Percentiles rank a stretch among this genome's conserved stretches.
phyloP scores from a whole-genome alignment of 2,329 filamentous ascomycete species.

The Thermomyces lanuginosus region DNA sequence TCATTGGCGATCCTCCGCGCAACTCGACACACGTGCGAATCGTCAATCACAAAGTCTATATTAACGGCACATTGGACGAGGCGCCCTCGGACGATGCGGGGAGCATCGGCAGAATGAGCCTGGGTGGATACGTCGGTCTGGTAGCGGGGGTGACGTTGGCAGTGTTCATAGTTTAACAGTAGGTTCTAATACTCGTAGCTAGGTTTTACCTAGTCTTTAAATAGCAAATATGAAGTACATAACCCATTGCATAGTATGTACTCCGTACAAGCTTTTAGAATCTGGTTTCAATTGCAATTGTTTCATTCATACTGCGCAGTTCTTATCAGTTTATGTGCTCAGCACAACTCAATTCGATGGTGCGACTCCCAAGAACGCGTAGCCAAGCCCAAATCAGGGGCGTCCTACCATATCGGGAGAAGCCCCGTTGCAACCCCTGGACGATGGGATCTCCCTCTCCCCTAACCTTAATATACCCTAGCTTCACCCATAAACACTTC shows the following conservation, averaged over 20 bases:
- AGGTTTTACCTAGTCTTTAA: too few species aligned
- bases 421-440: not conserved
- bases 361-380: too few species aligned
- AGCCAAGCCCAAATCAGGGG: too few species aligned
- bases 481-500: not conserved
- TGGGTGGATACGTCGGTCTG: conserved; percentile 14
- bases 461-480: conserved; percentile 1
- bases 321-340: too few species aligned
- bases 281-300: too few species aligned
- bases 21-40: conserved; percentile 26
- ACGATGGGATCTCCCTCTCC: not conserved
- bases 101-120: conserved; percentile 8
- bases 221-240: too few species aligned
- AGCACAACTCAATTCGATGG: too few species aligned
- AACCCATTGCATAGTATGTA: too few species aligned
- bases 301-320: too few species aligned
- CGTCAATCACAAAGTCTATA: conserved; percentile 22
- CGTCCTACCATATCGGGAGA: conserved; percentile 1
- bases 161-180: conserved; percentile 9
- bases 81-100: conserved; percentile 23
- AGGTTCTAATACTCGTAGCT: not conserved
- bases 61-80: conserved; percentile 33
- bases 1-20: conserved; percentile 24
- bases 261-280: too few species aligned
- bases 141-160: conserved; percentile 19